These are phyloP conservation scores for Clonostachys rosea DNA, from an alignment of 2,329 filamentous ascomycete species.

Conservation along the genomic window DNA sequence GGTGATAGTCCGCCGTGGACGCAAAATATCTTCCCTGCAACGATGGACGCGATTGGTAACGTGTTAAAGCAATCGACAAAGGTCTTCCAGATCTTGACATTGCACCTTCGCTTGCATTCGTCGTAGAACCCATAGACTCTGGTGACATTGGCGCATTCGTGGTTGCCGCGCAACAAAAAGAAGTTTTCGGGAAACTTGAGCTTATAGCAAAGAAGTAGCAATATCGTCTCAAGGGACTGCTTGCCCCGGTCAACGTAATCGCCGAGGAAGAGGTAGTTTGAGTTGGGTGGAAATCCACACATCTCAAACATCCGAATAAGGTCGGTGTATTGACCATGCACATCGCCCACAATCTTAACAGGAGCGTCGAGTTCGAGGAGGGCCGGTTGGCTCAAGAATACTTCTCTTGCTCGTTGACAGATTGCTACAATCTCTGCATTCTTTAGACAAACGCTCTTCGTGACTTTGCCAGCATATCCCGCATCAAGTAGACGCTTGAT, in stretches of 20 bases:
- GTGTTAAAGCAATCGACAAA: slow-evolving; percentile 97
- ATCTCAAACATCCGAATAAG: slow-evolving; percentile 97
- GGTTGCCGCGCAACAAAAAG: slow-evolving; percentile 89
- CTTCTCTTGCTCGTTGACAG: slow-evolving; percentile 82
- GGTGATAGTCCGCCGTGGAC: slow-evolving; percentile 94
- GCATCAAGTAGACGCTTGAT: slow-evolving; percentile 92
- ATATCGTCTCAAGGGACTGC: slow-evolving; percentile 90
- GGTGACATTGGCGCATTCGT: slow-evolving; percentile 95
- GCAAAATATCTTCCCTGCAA: slow-evolving; percentile 96
- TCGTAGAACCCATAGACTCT: slow-evolving; percentile 97
- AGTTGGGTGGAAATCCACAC: slow-evolving; percentile 89
- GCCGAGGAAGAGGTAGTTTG: slow-evolving; percentile 91
- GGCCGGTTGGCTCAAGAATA: slow-evolving; percentile 87
- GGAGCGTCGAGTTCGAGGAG: slow-evolving; percentile 88
- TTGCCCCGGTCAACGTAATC: slow-evolving; percentile 97
- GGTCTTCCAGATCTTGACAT: slow-evolving; percentile 97
- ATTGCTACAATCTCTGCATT: slow-evolving; percentile 96
- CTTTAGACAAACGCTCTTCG: slow-evolving; percentile 94
- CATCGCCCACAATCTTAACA: slow-evolving; percentile 96
- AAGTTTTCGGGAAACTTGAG: slow-evolving; percentile 97
- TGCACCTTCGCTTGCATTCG: slow-evolving; percentile 93
- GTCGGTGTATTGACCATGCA: slow-evolving; percentile 95
- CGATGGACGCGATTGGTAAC: slow-evolving; percentile 91
- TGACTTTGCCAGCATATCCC: slow-evolving; percentile 93
- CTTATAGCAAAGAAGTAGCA: slow-evolving; percentile 92